A percentile compares a stretch with the other conserved stretches of the same genome.
phyloP scores from a whole-genome alignment of 176 grass and related monocot species.

The Elymus sibiricus region DNA sequence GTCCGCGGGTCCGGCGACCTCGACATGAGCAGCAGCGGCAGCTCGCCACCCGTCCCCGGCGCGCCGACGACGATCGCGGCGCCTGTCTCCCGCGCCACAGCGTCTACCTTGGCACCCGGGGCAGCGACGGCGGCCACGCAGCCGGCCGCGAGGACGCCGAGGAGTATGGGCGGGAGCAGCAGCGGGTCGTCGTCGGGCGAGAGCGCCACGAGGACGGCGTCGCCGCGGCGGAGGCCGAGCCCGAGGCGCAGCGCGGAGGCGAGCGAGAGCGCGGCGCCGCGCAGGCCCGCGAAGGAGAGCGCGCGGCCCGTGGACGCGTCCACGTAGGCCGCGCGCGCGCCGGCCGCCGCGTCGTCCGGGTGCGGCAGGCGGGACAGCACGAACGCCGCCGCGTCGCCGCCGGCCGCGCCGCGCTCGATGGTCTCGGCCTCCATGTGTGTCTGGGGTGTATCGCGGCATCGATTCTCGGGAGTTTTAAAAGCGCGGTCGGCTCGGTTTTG shows the following conservation, averaged over 20 bases:
- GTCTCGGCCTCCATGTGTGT: background rate
- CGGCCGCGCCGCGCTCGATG: background rate
- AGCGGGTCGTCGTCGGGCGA: conserved; percentile 24
- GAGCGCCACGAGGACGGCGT: conserved; percentile 45
- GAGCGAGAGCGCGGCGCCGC: conserved; percentile 44
- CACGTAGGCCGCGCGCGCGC: conserved; percentile 3
- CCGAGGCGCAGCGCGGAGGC: conserved; percentile 42
- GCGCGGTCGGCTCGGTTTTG: background rate
- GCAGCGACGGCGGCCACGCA: conserved; percentile 34
- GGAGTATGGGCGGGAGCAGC: conserved; percentile 36
- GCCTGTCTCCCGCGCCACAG: conserved; percentile 26
- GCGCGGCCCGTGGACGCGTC: conserved; percentile 22
- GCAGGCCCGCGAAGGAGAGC: conserved; percentile 42
- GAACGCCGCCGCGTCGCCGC: conserved; percentile 24
- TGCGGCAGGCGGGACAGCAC: conserved; percentile 38
- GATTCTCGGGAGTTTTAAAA: background rate
- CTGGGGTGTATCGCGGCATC: background rate
- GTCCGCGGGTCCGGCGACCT: conserved; percentile 1
- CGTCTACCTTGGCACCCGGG: conserved; percentile 19
- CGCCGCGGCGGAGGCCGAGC: conserved; percentile 43
- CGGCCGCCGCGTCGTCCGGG: background rate
- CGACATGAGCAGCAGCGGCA: conserved; percentile 40
- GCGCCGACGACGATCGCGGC: conserved; percentile 15
- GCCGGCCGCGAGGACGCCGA: conserved; percentile 44
- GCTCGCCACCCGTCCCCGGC: conserved; percentile 8